Evolutionary conservation across 768 basidiomycete genomes (phyloP).

Genomic region (Trametes coccinea): DNA sequence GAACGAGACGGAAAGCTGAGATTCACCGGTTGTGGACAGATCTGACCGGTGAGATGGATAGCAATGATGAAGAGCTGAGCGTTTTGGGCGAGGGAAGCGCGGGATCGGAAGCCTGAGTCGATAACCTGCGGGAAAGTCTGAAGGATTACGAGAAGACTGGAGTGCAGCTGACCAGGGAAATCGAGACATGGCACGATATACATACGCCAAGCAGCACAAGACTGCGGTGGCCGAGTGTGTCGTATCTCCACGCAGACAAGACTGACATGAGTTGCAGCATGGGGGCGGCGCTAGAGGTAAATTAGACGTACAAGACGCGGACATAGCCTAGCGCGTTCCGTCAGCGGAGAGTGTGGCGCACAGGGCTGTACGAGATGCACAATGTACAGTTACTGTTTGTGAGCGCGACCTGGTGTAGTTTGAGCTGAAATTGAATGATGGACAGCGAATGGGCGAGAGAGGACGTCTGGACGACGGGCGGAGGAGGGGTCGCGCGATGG

Average conservation of each 20-base stretch:
- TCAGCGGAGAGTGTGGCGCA: not conserved
- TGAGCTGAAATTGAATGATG: constrained; percentile 9
- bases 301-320: constrained; percentile 18
- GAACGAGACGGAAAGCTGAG: not conserved
- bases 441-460: not conserved
- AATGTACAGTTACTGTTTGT: not conserved
- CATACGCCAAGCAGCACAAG: constrained; percentile 1
- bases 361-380: not conserved
- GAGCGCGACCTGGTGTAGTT: not conserved
- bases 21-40: not conserved
- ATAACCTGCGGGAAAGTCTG: too few relatives aligned
- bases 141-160: not conserved
- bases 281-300: not conserved
- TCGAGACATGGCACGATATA: constrained; percentile 8
- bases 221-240: not conserved
- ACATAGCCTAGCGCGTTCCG: not conserved
- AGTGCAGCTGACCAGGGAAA: not conserved
- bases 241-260: not conserved
- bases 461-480: not conserved
- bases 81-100: not conserved
- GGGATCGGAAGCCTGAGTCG: too few relatives aligned
- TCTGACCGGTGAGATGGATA: not conserved
- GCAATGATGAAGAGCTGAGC: not conserved
- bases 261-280: not conserved
- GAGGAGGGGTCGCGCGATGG: constrained; percentile 4